Conservation (phyloP, 2,329 filamentous ascomycete genomes). For the Sporothrix protearum region DNA sequence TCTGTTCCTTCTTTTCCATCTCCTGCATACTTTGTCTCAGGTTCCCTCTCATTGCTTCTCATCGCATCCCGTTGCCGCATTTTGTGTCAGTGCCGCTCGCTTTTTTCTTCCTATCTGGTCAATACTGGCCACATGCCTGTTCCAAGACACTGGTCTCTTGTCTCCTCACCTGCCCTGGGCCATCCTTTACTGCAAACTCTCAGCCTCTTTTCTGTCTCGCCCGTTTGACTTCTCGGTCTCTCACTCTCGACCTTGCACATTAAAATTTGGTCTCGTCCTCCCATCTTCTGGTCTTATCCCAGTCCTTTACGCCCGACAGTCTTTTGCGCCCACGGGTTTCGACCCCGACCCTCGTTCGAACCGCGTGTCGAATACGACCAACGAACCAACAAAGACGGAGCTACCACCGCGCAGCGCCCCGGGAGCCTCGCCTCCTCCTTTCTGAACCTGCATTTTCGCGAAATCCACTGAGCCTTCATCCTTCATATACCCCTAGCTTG, state of each 20-base stretch:
- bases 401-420: neutral
- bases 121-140: constrained; percentile 8
- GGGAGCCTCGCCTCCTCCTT: neutral
- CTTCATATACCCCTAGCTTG: neutral
- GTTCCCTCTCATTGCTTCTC: neutral
- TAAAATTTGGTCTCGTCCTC: neutral
- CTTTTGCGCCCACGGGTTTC: neutral
- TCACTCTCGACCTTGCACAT: neutral
- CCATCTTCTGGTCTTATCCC: neutral
- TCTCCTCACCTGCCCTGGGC: neutral
- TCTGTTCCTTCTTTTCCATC: neutral
- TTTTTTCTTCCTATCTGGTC: neutral
- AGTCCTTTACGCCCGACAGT: neutral
- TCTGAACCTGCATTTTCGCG: neutral
- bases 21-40: neutral
- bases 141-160: constrained; percentile 11
- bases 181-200: neutral
- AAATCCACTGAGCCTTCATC: neutral
- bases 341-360: neutral
- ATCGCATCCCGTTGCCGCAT: neutral
- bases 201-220: neutral
- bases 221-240: neutral
- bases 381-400: neutral
- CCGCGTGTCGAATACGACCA: neutral
- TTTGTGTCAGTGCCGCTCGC: neutral